Conservation (phyloP, 345 rosid genomes). For the Turnera subulata region DNA sequence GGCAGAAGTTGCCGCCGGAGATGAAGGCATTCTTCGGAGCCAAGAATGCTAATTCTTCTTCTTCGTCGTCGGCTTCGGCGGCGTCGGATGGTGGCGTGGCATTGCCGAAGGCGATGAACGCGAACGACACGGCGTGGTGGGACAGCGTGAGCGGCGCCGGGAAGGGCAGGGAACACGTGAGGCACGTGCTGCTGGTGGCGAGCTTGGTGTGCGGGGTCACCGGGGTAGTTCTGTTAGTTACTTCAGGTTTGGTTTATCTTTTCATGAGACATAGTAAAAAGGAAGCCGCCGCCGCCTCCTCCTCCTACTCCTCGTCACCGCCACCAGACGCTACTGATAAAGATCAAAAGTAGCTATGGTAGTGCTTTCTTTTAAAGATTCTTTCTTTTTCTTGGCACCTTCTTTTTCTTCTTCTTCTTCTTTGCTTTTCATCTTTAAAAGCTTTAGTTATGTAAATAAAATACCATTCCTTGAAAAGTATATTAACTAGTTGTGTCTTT, state of each 20-base stretch:
- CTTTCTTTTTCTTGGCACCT: too few relatives aligned
- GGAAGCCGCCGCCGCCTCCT: not conserved
- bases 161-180: conserved; percentile 33
- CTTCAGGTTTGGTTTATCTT: conserved; percentile 41
- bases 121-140: conserved; percentile 43
- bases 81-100: conserved; percentile 16
- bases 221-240: conserved; percentile 49
- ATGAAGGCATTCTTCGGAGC: conserved; percentile 56
- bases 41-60: too few relatives aligned
- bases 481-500: too few relatives aligned
- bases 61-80: conserved; percentile 16
- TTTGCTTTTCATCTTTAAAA: too few relatives aligned
- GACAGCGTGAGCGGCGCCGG: conserved; percentile 11
- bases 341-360: too few relatives aligned
- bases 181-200: conserved; percentile 59
- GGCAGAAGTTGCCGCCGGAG: conserved; percentile 28
- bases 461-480: too few relatives aligned
- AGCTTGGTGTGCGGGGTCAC: conserved; percentile 58
- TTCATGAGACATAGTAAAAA: conserved; percentile 18
- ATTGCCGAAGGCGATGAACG: conserved; percentile 43
- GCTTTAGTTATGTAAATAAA: too few relatives aligned
- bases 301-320: too few relatives aligned
- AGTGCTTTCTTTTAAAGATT: too few relatives aligned
- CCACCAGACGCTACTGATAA: too few relatives aligned
- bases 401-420: too few relatives aligned